A percentile compares a stretch with the other conserved stretches of the same genome.
These are phyloP conservation scores for Quercus wislizeni DNA, from an alignment of 306 rosid species.

Conservation along the genomic window DNA sequence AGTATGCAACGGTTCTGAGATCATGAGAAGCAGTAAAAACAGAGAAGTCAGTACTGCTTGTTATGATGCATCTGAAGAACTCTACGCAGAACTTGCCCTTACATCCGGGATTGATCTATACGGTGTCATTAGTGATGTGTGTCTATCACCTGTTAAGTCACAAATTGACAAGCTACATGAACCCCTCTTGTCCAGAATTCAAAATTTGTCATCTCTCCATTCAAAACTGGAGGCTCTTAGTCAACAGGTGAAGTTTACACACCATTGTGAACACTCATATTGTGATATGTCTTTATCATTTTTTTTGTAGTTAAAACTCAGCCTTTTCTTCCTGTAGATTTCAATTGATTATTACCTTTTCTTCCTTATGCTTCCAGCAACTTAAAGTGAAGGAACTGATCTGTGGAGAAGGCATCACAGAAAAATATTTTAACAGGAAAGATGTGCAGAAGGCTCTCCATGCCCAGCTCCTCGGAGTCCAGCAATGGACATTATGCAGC, in stretches of 20 bases:
- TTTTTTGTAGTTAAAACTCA: background rate
- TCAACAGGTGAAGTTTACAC: background rate
- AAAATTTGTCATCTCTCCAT: background rate
- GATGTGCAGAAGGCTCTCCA: conserved; percentile 3
- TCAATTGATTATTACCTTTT: background rate
- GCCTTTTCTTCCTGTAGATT: background rate
- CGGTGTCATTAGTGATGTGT: background rate
- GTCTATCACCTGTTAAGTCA: background rate
- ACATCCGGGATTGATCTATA: too few relatives aligned
- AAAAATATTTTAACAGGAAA: background rate
- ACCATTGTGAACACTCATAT: too few relatives aligned
- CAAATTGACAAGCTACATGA: background rate
- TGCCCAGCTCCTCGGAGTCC: background rate
- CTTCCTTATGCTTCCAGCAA: background rate
- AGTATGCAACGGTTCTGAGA: conserved; percentile 21
- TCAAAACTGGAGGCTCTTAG: background rate
- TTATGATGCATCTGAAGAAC: background rate
- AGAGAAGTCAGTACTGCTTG: conserved; percentile 2
- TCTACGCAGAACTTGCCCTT: too few relatives aligned
- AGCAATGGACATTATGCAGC: background rate
- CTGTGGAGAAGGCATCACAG: background rate
- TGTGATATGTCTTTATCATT: background rate
- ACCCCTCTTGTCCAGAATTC: background rate
- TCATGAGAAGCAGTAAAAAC: background rate
- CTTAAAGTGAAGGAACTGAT: background rate